Conservation (phyloP, 1,139 yeast genomes). For the Candida gigantensis region DNA sequence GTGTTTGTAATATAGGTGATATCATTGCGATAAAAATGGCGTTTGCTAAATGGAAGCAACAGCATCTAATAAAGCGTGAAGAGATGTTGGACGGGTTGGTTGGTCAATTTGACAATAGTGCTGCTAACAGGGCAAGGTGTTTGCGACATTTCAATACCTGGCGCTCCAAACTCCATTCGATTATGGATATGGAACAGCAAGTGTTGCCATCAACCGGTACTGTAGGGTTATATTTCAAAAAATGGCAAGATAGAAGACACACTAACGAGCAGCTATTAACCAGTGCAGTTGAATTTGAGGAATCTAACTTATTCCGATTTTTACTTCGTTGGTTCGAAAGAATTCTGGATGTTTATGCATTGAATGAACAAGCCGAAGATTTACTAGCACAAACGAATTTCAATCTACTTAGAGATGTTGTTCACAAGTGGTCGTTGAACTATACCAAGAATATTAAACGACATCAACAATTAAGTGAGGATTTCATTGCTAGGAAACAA, state of each 20-base stretch:
- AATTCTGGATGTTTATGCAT: conserved; percentile 11
- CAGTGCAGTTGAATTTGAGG: conserved; percentile 24
- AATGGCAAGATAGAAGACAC: not conserved
- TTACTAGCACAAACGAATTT: conserved; percentile 30
- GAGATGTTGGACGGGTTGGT: not conserved
- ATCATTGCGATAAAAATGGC: conserved; percentile 3
- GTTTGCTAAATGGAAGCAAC: conserved; percentile 8
- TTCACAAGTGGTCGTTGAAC: conserved; percentile 44
- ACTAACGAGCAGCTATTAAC: conserved; percentile 8
- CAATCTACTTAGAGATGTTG: conserved; percentile 22
- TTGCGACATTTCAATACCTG: conserved; percentile 4
- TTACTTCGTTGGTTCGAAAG: conserved; percentile 3
- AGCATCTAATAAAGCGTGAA: conserved; percentile 4
- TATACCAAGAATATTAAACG: conserved; percentile 34
- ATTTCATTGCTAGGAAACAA: conserved; percentile 38
- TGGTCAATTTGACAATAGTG: conserved; percentile 1
- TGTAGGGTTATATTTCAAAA: not conserved
- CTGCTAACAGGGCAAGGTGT: not conserved
- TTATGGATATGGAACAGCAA: conserved; percentile 1
- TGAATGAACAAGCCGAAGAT: conserved; percentile 33
- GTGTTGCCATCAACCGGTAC: not conserved
- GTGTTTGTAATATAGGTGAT: conserved; percentile 2
- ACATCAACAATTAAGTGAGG: conserved; percentile 38
- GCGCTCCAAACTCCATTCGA: conserved; percentile 1
- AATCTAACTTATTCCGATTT: conserved; percentile 18